These are phyloP conservation scores for Choanephora cucurbitarum DNA, from an alignment of 371 early-diverging fungal genomes.

Conservation along the genomic window DNA sequence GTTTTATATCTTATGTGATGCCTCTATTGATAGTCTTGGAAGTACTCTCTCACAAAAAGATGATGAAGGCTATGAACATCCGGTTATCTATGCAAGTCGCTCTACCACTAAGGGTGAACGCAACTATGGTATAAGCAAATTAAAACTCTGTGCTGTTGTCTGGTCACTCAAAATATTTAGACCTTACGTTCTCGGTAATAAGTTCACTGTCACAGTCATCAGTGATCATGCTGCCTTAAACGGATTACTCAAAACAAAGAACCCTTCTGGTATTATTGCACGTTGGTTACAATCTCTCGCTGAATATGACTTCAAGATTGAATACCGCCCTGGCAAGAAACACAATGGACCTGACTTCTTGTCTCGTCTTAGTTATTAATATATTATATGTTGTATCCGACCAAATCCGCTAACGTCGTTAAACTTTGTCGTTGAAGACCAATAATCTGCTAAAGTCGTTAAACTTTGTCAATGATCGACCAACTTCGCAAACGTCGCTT, in stretches of 20 bases:
- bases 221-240: slow-evolving; percentile 1
- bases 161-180: slow-evolving; percentile 3
- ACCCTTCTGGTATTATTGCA: neutral
- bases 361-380: slow-evolving; percentile 1
- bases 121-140: slow-evolving; percentile 2
- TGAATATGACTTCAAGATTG: neutral
- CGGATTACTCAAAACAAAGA: neutral
- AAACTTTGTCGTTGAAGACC: too few relatives aligned
- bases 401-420: neutral
- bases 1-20: neutral
- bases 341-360: slow-evolving; percentile 1
- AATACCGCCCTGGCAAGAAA: slow-evolving; percentile 3
- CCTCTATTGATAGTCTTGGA: neutral
- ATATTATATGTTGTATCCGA: neutral
- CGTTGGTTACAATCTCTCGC: neutral
- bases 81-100: neutral
- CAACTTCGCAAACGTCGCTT: too few relatives aligned
- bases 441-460: too few relatives aligned
- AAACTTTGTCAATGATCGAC: too few relatives aligned
- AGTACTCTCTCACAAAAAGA: neutral
- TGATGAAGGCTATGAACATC: neutral
- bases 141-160: slow-evolving; percentile 1
- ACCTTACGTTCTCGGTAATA: slow-evolving; percentile 1
- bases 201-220: neutral
- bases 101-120: neutral